Base-by-base conservation (phyloP, 129 eudicot species). In the Saussurea involucrata region DNA sequence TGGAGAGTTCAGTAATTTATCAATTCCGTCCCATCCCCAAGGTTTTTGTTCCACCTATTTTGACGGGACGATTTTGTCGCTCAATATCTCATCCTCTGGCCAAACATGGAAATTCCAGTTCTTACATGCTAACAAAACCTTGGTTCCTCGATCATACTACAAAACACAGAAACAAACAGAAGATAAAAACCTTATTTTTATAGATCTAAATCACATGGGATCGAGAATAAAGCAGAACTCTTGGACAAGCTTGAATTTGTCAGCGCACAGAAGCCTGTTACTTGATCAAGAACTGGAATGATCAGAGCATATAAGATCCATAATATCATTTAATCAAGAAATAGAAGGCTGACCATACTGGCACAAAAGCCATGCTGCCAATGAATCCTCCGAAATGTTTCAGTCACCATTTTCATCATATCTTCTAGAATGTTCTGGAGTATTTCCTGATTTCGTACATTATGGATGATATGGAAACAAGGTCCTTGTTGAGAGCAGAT, bases 401-500 rank as follows among this genome's bases (percentile, higher is more conserved):
- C 17, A 9, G 13, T 8, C 5, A 21, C 57, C 32, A 27, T 32
- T 72, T 28, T 29, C 42, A 72, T 57, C 31, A 44, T 31, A 44
- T 31, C 58, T 72, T 68, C 76, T 81, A 94, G 82, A 95, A 94
- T 40, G 93, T 86, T 82, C 98, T 87, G 0, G 97, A 94, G 84
- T 78, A 94, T 71, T 94, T 91, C 78, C 89, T 89, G 82, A 94
- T 94, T 74, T 91, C 98, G 66, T 91, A 88, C 91, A 94, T 87
- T 24, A 94, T 94, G 3, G 93, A 89, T 4, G 88, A 84, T 68
- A 94, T 89, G 63, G 98, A 89, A 72, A 94, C 90, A 36, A 94
- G 89, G 80, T 94, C 98, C 88, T 91, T 90, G 86, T 91, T 91
- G 44, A 89, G 78, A 0, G 87, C 86, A 15, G 94, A 85, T 24